Conservation (phyloP, 305 asterid genomes). For the Solanum hybrid region DNA sequence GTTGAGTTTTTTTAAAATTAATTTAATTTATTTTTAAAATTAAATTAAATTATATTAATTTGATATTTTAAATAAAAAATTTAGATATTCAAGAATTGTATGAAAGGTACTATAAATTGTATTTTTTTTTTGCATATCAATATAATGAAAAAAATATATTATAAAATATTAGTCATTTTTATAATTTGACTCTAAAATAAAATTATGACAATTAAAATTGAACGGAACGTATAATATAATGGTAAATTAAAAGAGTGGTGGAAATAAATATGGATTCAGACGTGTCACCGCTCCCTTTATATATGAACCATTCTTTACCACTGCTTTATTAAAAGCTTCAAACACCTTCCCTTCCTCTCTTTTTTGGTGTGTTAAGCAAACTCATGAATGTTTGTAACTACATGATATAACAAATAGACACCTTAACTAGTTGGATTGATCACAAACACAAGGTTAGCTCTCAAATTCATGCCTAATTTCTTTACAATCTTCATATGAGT, state of each 20-base stretch:
- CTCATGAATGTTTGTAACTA: background rate
- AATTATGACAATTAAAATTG: no score
- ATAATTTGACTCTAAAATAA: no score
- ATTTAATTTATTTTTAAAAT: no score
- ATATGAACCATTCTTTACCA: background rate
- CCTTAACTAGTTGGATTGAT: background rate
- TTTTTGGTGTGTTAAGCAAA: background rate
- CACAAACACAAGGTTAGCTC: background rate
- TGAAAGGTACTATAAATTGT: no score
- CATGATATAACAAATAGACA: background rate
- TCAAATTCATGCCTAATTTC: background rate
- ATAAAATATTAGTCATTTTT: no score
- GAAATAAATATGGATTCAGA: background rate
- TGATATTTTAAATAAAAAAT: no score
- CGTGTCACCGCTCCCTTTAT: background rate
- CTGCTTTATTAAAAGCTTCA: background rate
- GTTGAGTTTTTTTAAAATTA: background rate
- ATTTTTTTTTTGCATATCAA: no score
- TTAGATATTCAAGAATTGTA: no score
- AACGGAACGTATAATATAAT: no score
- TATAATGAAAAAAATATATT: no score
- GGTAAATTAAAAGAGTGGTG: background rate
- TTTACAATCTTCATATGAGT: background rate
- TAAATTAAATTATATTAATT: no score
- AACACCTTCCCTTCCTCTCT: background rate